Evolutionary conservation across 163 green algal species (phyloP).

Genomic region (Volvox carteri): DNA sequence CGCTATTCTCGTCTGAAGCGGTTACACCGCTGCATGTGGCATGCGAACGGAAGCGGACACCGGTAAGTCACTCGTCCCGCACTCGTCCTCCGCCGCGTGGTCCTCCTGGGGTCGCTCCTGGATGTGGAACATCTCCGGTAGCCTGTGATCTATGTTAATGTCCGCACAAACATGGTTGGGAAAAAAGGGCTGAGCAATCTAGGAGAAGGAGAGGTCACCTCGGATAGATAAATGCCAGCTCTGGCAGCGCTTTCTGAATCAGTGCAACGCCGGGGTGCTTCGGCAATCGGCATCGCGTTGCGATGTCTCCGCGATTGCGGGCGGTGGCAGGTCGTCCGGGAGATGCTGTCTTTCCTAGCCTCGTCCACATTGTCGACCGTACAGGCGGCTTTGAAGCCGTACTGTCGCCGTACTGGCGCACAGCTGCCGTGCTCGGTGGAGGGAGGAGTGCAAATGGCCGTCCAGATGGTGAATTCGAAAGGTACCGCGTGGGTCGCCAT

Average conservation of each 20-base stretch:
- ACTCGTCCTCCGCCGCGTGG: too few relatives aligned
- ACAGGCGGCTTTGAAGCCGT: neutral
- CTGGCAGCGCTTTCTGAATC: too few relatives aligned
- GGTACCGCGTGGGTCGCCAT: too few relatives aligned
- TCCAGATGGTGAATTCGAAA: constrained; percentile 14
- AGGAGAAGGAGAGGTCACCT: too few relatives aligned
- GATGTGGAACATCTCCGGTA: too few relatives aligned
- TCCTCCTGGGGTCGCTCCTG: too few relatives aligned
- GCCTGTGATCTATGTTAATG: too few relatives aligned
- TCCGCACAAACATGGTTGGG: too few relatives aligned
- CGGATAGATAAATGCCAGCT: too few relatives aligned
- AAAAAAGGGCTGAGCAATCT: too few relatives aligned
- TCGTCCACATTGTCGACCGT: neutral
- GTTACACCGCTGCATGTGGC: constrained; percentile 7
- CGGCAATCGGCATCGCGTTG: neutral
- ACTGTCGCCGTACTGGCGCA: neutral
- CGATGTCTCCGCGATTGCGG: neutral
- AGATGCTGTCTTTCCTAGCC: constrained; percentile 29
- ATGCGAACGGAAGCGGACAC: constrained; percentile 13
- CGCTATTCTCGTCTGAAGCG: neutral
- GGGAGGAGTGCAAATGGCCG: neutral
- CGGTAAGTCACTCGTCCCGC: neutral
- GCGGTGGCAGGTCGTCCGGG: neutral
- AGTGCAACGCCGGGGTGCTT: neutral
- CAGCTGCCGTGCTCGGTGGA: neutral